Evolutionary conservation across 345 rosid genomes (phyloP), one percentile per base, ranked within the genome.

Genomic region (Cochlearia excelsa): DNA sequence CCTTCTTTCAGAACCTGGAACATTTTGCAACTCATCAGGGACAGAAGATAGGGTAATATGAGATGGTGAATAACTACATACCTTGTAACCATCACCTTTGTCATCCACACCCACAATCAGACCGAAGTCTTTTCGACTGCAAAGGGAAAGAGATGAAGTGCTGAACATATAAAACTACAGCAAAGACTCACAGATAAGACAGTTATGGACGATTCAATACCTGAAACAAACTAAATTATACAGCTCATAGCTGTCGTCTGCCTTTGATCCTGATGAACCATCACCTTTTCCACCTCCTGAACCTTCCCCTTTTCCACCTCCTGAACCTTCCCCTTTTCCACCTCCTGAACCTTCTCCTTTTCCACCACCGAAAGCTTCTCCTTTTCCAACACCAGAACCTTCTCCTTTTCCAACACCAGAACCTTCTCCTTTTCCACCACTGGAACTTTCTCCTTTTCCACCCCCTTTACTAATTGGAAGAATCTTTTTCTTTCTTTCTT

Each of bases 51-150:
- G 33, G 62, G 33, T 41, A 10, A 9, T 49, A 65, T 40, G 42
- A 47, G 50, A 65, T 16, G 62, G 5, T 30, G 47, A 43, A 55
- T 67, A 54, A 26, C 37, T 40, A 26, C 45, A 47, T 78, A 93
- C 99, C 91, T 85, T 87, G 80, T 79, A 89, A 57, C 65, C 66
- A 46, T 78, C 90, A 70, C 87, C 95, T 76, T 89, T 93, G 74
- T 87, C 74, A 38, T 70, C 99, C 78, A 82, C 79, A 43, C 82
- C 88, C 30, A 93, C 78, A 65, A 89, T 77, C 69, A 93, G 81
- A 70, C 99, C 99, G 57, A 86, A 93, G 37, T 83, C 94, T 74
- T 85, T 93, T 48, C 86, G 89, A 62, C 99, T 93, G 75, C 76
- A 85, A 75, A 41, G 26, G 57, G 57, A 50, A 58, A 54, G 58